phyloP scores from a whole-genome alignment of 441 rosid species.

The Melastoma candidum region DNA sequence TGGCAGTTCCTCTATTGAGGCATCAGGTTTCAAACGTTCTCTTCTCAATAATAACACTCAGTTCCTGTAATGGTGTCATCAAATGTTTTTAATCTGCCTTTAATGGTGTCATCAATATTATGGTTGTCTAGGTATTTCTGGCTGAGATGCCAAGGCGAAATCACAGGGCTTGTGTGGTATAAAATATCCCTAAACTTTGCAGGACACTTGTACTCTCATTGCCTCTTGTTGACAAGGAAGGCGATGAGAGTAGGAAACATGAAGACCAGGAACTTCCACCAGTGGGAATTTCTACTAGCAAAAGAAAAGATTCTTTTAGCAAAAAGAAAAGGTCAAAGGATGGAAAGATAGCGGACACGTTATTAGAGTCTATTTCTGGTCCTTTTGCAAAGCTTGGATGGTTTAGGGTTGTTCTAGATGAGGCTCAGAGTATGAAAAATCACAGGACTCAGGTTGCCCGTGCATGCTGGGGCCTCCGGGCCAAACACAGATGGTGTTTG shows the following conservation, averaged over 20 bases:
- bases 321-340: slow-evolving; percentile 34
- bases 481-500: slow-evolving; percentile 94
- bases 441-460: slow-evolving; percentile 87
- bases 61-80: background rate
- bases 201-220: too few relatives aligned
- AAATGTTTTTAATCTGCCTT: too few relatives aligned
- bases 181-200: too few relatives aligned
- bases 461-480: slow-evolving; percentile 96
- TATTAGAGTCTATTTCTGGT: slow-evolving; percentile 43
- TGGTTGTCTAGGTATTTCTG: too few relatives aligned
- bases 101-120: too few relatives aligned
- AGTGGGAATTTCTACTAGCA: slow-evolving; percentile 28
- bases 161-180: too few relatives aligned
- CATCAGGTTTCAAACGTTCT: slow-evolving; percentile 64
- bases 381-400: slow-evolving; percentile 85
- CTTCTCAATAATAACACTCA: background rate
- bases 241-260: slow-evolving; percentile 40
- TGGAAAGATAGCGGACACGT: slow-evolving; percentile 36
- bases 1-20: slow-evolving; percentile 81
- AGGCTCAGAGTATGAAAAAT: slow-evolving; percentile 94
- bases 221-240: slow-evolving; percentile 50
- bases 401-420: slow-evolving; percentile 90
- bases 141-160: too few relatives aligned
- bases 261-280: slow-evolving; percentile 30
- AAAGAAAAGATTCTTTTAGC: slow-evolving; percentile 45